Base-by-base conservation (phyloP, 2,329 filamentous ascomycete genomes). In the Hymenoscyphus scutula region DNA sequence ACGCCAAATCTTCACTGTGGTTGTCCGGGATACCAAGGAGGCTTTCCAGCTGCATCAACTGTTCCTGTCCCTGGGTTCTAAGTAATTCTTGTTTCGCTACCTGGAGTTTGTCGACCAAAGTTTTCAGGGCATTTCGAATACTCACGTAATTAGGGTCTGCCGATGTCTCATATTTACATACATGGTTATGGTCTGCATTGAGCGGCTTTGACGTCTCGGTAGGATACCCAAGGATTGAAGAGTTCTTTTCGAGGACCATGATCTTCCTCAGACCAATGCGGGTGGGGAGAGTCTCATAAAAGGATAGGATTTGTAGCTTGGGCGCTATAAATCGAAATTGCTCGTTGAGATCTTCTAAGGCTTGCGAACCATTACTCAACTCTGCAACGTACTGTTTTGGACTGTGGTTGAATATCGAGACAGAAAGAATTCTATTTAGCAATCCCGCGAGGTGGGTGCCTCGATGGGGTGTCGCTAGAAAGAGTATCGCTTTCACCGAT, bases 201-300 rank as follows among this genome's bases (percentile, higher is more conserved):
- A 73, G 51, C 5, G 68, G 54, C 48, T 57, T 64, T 10, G 66
- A 68, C 2, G 62, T 61, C 55, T 75, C 73, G 1, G 62, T 63
- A 7, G 67, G 66, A 63, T 74, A 74, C 3, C 71, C 73, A 38
- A 75, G 64, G 1, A 67, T 66, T 8, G 72, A 68, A 6, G 71
- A 73, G 7, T 70, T 64, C 56, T 69, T 73, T 19, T 71, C 64
- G 19, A 75, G 56, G 19, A 75, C 62, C 63, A 72, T 72, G 15
- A 56, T 59, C 30, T 56, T 63, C 37, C 69, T 66, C 2, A 69
- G 53, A 27, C 70, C 74, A 11, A 74, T 62, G 29, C 65, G 62
- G 4, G 72, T 70, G 17, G 69, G 69, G 23, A 74, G 66, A 0
- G 77, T 81, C 65, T 82, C 80, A 64, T 80, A 81, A 64, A 82